Evolutionary conservation across 2,329 filamentous ascomycete genomes (phyloP), one percentile per base, ranked within the genome.

Genomic region (Trichoderma sp.): DNA sequence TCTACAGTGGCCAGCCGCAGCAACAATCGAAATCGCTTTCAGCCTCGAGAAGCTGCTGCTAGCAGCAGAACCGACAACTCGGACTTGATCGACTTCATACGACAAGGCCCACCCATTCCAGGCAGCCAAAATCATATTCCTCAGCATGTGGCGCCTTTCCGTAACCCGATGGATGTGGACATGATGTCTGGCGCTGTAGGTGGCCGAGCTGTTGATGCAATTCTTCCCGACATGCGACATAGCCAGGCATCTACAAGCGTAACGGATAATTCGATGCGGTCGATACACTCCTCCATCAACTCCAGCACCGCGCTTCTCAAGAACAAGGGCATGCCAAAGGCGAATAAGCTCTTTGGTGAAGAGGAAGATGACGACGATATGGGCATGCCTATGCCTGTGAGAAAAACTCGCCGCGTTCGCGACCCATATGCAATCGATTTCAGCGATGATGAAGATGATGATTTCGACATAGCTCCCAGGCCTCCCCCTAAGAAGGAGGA

Each of bases 371-470:
- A 54, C 19, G 52, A 54, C 10, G 59, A 63, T 32, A 39, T 52
- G 45, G 45, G 45, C 7, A 63, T 52, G 59, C 59, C 35, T 12
- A 84, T 89, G 76, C 90, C 92, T 5, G 86, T 87, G 72, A 87
- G 91, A 64, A 97, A 92, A 74, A 92, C 90, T 53, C 87, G 90
- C 54, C 89, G 92, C 32, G 88, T 93, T 61, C 91, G 87, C 67
- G 95, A 99, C 74, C 95, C 94, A 0, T 98, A 98, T 72, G 92
- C 93, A n/a, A 92, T 98, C 70, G 94, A 97, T 74, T 83, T 89
- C 34, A 91, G 89, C 73, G 90, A 92, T 87, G 89, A 89, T 5
- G 83, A 89, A 9, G 84, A 89, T 2, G 82, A 76, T 5, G 74
- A 87, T 19, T 84, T 88, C 6, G 81, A 74, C 25, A 70, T 87